phyloP scores from a whole-genome alignment of 768 basidiomycete genomes.

The Lactifluus rugatus region DNA sequence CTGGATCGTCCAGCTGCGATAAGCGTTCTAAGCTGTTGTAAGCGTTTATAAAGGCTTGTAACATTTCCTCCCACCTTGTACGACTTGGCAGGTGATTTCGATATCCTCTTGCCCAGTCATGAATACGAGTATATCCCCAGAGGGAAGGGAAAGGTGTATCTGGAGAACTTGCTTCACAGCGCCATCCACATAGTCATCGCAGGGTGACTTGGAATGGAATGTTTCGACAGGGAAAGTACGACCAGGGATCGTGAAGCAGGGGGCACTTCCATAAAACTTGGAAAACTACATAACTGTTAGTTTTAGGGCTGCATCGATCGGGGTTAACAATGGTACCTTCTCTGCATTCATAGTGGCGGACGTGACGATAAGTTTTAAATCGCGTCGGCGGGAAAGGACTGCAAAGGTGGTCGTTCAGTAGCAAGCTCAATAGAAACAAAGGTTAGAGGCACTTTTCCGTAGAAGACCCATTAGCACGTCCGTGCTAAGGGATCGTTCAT shows the following conservation, averaged over 20 bases:
- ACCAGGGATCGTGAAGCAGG: conserved; percentile 86
- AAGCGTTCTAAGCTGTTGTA: conserved; percentile 61
- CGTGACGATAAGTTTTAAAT: conserved; percentile 93
- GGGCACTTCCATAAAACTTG: conserved; percentile 88
- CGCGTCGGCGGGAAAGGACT: conserved; percentile 72
- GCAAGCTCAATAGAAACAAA: not conserved
- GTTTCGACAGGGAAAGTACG: conserved; percentile 98
- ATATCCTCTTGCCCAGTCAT: conserved; percentile 99
- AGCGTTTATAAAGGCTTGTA: not conserved
- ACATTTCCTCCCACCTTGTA: conserved; percentile 51
- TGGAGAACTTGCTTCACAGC: conserved; percentile 97
- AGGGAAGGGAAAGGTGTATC: conserved; percentile 87
- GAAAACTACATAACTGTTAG: conserved; percentile 64
- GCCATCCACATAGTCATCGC: conserved; percentile 97
- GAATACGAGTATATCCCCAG: conserved; percentile 93
- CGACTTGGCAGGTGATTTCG: conserved; percentile 90
- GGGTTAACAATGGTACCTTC: conserved; percentile 46
- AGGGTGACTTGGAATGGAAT: conserved; percentile 93
- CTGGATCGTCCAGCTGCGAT: conserved; percentile 82
- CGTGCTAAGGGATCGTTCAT: conserved; percentile 94
- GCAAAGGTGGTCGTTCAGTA: conserved; percentile 27
- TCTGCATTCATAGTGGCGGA: conserved; percentile 99
- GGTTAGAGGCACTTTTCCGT: conserved; percentile 61
- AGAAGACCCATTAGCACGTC: conserved; percentile 97
- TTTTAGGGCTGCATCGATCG: not conserved